Percentiles rank a stretch among this genome's conserved stretches.
Evolutionary conservation across 1,284 basidiomycete species (phyloP).

Genomic region (Fomitopsis palustris): DNA sequence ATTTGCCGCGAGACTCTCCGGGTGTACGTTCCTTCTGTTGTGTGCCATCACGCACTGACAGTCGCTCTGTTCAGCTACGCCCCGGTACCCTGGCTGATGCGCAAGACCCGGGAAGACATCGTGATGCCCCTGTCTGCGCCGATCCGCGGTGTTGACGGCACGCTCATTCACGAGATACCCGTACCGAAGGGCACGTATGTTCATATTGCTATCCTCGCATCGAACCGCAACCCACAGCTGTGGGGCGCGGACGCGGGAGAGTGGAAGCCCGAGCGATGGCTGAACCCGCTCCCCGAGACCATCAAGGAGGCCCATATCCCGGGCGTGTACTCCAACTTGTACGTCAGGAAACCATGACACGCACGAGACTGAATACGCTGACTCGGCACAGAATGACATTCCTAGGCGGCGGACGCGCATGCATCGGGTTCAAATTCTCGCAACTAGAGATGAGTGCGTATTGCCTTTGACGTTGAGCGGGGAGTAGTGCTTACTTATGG

Average conservation of each 20-base stretch:
- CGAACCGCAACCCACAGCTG: constrained; percentile 33
- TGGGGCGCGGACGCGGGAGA: constrained; percentile 11
- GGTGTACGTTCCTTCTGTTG: neutral
- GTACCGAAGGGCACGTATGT: constrained; percentile 44
- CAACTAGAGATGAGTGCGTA: constrained; percentile 17
- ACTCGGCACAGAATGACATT: constrained; percentile 17
- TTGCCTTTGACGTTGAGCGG: neutral
- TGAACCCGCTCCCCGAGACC: constrained; percentile 14
- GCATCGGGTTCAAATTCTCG: constrained; percentile 20
- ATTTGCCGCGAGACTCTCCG: constrained; percentile 14
- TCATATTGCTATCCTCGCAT: constrained; percentile 33
- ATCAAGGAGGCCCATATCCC: constrained; percentile 14
- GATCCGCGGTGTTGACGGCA: constrained; percentile 35
- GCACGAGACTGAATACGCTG: neutral
- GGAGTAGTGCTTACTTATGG: neutral
- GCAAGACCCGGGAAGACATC: constrained; percentile 38
- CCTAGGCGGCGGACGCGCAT: constrained; percentile 18
- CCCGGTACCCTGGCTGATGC: neutral
- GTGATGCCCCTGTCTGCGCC: constrained; percentile 47
- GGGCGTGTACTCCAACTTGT: constrained; percentile 19
- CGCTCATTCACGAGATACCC: constrained; percentile 33
- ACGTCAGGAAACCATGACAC: neutral
- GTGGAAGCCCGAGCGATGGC: constrained; percentile 14
- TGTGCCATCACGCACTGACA: neutral
- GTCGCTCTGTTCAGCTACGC: neutral